These are phyloP conservation scores for Heimioporus sp. DNA, from an alignment of 768 basidiomycete species.

Conservation along the genomic window DNA sequence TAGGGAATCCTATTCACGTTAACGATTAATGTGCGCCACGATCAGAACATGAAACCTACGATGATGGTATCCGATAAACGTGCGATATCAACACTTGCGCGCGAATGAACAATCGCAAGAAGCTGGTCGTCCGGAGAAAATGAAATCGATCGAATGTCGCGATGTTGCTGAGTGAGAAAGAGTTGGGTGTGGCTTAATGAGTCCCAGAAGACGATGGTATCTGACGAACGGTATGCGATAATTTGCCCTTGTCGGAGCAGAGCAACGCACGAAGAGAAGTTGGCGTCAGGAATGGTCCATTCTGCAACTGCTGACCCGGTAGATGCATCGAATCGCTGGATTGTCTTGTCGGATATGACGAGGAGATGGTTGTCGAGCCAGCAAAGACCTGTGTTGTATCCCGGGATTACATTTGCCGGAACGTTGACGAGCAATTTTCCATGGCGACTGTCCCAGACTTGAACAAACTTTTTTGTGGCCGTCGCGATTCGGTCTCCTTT, in stretches of 20 bases:
- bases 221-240: background rate
- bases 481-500: no score
- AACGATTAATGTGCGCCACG: no score
- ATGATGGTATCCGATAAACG: no score
- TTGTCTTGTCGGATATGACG: background rate
- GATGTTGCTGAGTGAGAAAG: background rate
- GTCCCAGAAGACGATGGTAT: background rate
- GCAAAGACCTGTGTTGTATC: background rate
- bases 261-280: background rate
- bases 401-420: no score
- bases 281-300: background rate
- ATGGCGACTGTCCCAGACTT: no score
- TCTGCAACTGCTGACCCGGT: background rate
- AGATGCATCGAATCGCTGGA: background rate
- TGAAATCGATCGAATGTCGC: background rate
- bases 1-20: no score
- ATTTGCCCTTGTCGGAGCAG: background rate
- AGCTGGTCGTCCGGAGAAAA: background rate
- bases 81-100: no score
- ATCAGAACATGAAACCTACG: no score
- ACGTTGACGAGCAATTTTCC: no score
- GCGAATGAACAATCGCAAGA: background rate
- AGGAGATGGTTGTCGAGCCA: slow-evolving; percentile 3
- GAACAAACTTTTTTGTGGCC: no score
- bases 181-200: background rate